Base-by-base conservation (phyloP, 2,329 filamentous ascomycete genomes). In the Immersiporthe knoxdaviesiana region DNA sequence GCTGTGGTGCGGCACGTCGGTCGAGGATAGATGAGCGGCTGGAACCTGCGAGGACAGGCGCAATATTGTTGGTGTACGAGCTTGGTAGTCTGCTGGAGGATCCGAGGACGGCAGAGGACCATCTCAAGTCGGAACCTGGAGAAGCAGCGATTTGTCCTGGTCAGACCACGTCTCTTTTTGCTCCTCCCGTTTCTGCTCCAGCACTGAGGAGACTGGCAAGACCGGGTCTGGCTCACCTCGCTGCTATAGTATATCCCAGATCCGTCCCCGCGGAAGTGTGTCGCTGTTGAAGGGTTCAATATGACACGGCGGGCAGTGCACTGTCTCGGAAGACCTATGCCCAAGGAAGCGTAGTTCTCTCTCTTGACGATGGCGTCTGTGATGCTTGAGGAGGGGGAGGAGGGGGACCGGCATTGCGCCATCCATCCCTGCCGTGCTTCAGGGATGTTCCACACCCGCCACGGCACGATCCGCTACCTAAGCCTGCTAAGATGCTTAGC, bases 31-130 rank as follows among this genome's bases (percentile, higher is more conserved):
- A n/a, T n/a, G n/a, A 47, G 16, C 2, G 39, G 61, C 11, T n/a
- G 39, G 37, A 21, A 30, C 14, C 6, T 18, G 27, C 27, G 41
- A 32, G 24, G 24, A 7, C 21, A 62, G 8, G 35, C 32, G 32
- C 7, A 62, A 21, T 18, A 32, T 32, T 60, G 30, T 37, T 35
- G 35, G 4, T 30, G 37, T 44, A 41, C 12, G n/a, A 44, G n/a
- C 21, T 24, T 16, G 37, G n/a, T 11, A 24, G 59, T 62, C 59
- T 62, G n/a, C 24, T 44, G 59, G 21, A 62, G 12, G 39, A 30
- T 62, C 6, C 37, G 59, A 14, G 59, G 59, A 44, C 59, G 37
- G 59, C 59, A 44, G 37, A 44, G n/a, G 59, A 7, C 18, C 59
- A 44, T 62, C 11, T 62, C 37, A 37, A 24, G 21, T 12, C 35